Evolutionary conservation across 192 early-diverging fungal genomes (phyloP).

Genomic region (Bifiguratus adelaidae): DNA sequence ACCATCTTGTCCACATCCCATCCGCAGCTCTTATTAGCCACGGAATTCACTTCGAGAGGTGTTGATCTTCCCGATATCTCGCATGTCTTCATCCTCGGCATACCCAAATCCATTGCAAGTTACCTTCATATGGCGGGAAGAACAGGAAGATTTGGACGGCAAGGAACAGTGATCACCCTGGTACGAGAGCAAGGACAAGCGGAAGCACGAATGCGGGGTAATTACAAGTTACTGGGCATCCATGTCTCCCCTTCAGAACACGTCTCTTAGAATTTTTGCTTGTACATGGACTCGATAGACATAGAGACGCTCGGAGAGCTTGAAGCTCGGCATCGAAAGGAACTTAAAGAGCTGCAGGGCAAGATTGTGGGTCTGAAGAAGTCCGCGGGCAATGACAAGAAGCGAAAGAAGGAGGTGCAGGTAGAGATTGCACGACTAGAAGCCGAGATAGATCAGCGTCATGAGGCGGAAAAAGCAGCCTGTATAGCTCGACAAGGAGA

Average conservation of each 20-base stretch:
- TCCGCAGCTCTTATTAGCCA: slow-evolving; percentile 45
- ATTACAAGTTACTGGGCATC: slow-evolving; percentile 25
- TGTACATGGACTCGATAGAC: too few relatives aligned
- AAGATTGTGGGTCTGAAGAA: slow-evolving; percentile 69
- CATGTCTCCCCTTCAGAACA: too few relatives aligned
- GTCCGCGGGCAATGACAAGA: slow-evolving; percentile 66
- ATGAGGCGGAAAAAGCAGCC: slow-evolving; percentile 45
- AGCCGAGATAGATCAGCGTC: slow-evolving; percentile 40
- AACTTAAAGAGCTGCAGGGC: slow-evolving; percentile 61
- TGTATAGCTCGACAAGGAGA: slow-evolving; percentile 7
- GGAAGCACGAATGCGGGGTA: slow-evolving; percentile 23
- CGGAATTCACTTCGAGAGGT: slow-evolving; percentile 70
- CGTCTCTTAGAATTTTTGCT: too few relatives aligned
- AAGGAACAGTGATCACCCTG: slow-evolving; percentile 41
- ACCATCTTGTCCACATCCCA: not conserved
- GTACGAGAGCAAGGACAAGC: slow-evolving; percentile 25
- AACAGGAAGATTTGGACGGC: slow-evolving; percentile 63
- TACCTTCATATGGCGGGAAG: slow-evolving; percentile 89
- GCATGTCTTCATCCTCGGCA: slow-evolving; percentile 78
- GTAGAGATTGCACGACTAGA: slow-evolving; percentile 61
- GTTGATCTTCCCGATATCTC: slow-evolving; percentile 71
- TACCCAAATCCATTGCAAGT: slow-evolving; percentile 49
- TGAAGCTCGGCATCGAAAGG: slow-evolving; percentile 59
- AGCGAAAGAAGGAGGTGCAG: slow-evolving; percentile 70
- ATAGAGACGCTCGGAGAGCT: slow-evolving; percentile 54